These are phyloP conservation scores for Hexamita inflata DNA, from an alignment of 208 protist genomes.

Conservation along the genomic window DNA sequence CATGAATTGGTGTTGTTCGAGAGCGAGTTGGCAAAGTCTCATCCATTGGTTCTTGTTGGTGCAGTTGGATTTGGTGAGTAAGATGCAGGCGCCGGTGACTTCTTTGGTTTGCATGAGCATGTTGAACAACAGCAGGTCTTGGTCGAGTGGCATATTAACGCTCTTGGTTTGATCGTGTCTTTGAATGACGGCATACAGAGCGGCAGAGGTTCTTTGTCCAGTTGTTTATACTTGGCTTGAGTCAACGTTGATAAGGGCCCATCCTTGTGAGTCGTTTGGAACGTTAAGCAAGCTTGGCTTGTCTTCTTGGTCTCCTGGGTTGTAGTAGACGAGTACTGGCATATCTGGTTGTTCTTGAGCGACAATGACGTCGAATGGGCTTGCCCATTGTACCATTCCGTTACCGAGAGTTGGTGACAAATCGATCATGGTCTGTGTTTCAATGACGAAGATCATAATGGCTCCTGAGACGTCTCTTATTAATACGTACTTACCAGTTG, in stretches of 20 bases:
- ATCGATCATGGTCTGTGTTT: background rate
- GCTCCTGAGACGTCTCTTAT: background rate
- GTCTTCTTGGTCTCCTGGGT: slow-evolving; percentile 8
- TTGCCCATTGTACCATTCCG: slow-evolving; percentile 9
- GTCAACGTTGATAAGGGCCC: background rate
- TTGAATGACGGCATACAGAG: background rate
- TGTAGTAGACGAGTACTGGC: slow-evolving; percentile 13
- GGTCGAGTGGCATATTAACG: background rate
- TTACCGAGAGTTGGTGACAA: slow-evolving; percentile 5
- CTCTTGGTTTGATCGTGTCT: background rate
- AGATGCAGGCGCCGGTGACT: background rate
- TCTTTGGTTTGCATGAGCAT: slow-evolving; percentile 10
- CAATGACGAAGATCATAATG: background rate
- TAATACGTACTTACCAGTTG: background rate
- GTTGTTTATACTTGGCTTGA: background rate
- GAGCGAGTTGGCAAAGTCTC: background rate
- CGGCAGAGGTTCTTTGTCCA: background rate
- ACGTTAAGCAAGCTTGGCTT: background rate
- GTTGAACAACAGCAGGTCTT: slow-evolving; percentile 20
- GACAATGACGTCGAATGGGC: slow-evolving; percentile 25
- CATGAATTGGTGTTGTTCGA: slow-evolving; percentile 5
- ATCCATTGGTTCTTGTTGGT: slow-evolving; percentile 20
- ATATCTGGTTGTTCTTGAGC: slow-evolving; percentile 5
- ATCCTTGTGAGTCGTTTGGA: background rate
- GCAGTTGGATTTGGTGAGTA: background rate